Evolutionary conservation across 2,329 filamentous ascomycete species (phyloP).

Genomic region (Fusarium torreyae): DNA sequence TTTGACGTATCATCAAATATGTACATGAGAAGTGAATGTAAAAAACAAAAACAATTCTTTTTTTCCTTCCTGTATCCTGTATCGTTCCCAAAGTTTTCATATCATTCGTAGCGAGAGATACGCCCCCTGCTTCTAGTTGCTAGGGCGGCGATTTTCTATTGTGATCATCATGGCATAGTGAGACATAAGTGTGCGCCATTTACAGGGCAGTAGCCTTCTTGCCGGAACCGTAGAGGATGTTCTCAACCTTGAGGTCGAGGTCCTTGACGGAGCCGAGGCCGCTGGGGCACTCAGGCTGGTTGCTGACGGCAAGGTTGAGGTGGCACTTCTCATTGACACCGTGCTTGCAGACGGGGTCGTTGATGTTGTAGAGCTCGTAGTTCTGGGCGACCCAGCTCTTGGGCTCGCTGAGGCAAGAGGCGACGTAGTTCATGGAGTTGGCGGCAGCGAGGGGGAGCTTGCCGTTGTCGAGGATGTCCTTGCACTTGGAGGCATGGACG

Average conservation of each 20-base stretch:
- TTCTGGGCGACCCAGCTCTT: constrained; percentile 68
- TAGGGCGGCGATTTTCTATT: constrained; percentile 44
- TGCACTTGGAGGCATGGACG: constrained; percentile 64
- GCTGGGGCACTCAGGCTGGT: constrained; percentile 67
- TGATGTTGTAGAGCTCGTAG: constrained; percentile 68
- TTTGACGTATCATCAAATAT: constrained; percentile 36
- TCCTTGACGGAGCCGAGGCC: constrained; percentile 55
- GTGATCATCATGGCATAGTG: constrained; percentile 41
- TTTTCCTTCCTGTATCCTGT: constrained; percentile 44
- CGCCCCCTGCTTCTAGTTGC: constrained; percentile 30
- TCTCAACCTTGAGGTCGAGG: constrained; percentile 60
- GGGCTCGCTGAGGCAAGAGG: constrained; percentile 61
- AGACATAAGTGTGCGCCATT: constrained; percentile 23
- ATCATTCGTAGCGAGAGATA: constrained; percentile 43
- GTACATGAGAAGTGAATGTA: constrained; percentile 42
- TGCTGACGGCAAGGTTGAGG: constrained; percentile 63
- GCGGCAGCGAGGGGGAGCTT: constrained; percentile 69
- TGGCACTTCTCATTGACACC: constrained; percentile 67
- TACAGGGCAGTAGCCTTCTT: constrained; percentile 50
- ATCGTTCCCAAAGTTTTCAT: constrained; percentile 43
- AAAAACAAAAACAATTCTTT: constrained; percentile 30
- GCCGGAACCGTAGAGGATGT: constrained; percentile 68
- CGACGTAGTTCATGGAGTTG: constrained; percentile 71
- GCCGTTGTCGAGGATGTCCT: constrained; percentile 63
- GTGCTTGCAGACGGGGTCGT: constrained; percentile 64